phyloP scores from a whole-genome alignment of 1,284 basidiomycete genomes.

The Leccinum subfulvum region DNA sequence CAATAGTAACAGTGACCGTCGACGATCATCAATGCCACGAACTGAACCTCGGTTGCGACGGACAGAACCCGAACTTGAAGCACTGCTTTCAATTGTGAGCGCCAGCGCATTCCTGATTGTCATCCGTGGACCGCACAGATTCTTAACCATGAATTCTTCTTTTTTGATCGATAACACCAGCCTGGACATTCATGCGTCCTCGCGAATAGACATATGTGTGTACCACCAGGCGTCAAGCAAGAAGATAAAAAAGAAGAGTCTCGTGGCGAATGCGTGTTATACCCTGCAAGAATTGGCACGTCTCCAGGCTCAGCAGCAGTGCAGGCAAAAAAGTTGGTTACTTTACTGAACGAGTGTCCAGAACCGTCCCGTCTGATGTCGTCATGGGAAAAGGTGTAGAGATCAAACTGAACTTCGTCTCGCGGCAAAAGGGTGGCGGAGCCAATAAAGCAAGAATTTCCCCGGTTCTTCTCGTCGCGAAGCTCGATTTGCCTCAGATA shows the following conservation, averaged over 20 bases:
- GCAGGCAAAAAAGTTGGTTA: slow-evolving; percentile 42
- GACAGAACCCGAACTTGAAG: slow-evolving; percentile 66
- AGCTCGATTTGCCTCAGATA: slow-evolving; percentile 16
- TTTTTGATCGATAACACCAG: slow-evolving; percentile 31
- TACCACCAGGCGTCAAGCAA: slow-evolving; percentile 55
- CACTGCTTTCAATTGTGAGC: slow-evolving; percentile 49
- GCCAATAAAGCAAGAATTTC: slow-evolving; percentile 13
- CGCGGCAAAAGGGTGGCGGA: slow-evolving; percentile 10
- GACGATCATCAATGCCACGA: slow-evolving; percentile 51
- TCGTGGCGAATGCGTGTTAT: slow-evolving; percentile 50
- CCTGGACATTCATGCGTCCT: slow-evolving; percentile 36
- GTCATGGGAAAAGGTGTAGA: slow-evolving; percentile 37
- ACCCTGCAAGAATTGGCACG: slow-evolving; percentile 51
- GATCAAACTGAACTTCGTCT: slow-evolving; percentile 26
- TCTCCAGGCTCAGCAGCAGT: slow-evolving; percentile 39
- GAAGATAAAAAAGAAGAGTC: slow-evolving; percentile 51
- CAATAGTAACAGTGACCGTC: slow-evolving; percentile 57
- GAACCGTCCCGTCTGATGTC: slow-evolving; percentile 9
- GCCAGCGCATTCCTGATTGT: neutral
- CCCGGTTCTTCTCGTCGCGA: slow-evolving; percentile 20
- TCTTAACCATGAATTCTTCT: neutral
- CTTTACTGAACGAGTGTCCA: neutral
- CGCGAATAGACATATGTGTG: slow-evolving; percentile 50
- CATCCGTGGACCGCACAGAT: neutral
- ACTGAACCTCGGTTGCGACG: slow-evolving; percentile 58